These are phyloP conservation scores for Pleurotus djamor DNA, from an alignment of 768 basidiomycete genomes.

Conservation along the genomic window DNA sequence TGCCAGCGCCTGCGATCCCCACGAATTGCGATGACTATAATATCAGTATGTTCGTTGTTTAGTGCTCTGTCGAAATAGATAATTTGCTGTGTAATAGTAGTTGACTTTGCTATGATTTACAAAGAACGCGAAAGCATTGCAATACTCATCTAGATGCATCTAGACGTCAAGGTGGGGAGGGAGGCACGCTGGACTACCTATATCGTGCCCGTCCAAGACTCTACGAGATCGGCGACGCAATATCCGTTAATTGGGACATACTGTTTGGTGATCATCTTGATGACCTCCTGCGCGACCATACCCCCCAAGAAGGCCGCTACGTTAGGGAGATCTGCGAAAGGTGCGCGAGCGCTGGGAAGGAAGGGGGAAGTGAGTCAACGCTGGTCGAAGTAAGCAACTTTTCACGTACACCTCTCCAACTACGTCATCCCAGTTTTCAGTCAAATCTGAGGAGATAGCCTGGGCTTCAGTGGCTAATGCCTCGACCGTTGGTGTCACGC, in stretches of 20 bases:
- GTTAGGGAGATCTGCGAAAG: constrained; percentile 86
- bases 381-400: constrained; percentile 25
- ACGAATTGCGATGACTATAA: neutral
- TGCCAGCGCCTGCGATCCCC: too few relatives aligned
- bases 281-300: constrained; percentile 91
- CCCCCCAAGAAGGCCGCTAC: constrained; percentile 94
- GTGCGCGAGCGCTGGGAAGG: constrained; percentile 65
- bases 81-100: neutral
- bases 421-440: constrained; percentile 54
- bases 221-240: constrained; percentile 82
- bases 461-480: constrained; percentile 51
- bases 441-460: constrained; percentile 45
- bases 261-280: constrained; percentile 96
- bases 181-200: constrained; percentile 6
- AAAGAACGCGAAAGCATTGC: neutral
- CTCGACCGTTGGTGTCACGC: constrained; percentile 42
- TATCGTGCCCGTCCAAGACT: constrained; percentile 70
- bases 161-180: neutral
- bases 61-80: neutral
- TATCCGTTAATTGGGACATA: constrained; percentile 90
- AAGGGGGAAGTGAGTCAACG: constrained; percentile 12
- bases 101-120: neutral
- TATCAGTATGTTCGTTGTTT: neutral
- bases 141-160: too few relatives aligned
- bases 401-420: constrained; percentile 70